Conservation (phyloP, 192 early-diverging fungal species). For the Coemansia sp. region DNA sequence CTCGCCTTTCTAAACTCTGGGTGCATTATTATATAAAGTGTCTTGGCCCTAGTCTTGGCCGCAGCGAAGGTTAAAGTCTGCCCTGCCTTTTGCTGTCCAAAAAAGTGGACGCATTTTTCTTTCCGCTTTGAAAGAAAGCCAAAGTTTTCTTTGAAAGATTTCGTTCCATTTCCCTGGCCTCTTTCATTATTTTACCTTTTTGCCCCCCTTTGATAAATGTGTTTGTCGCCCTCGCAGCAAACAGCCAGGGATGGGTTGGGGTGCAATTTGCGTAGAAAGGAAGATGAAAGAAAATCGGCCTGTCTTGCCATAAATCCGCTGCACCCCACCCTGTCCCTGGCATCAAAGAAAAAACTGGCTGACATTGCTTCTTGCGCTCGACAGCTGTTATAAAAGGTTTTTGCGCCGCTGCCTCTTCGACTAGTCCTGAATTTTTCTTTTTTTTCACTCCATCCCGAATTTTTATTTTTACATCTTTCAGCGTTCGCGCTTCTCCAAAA, state of each 20-base stretch:
- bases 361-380: too few species aligned
- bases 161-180: too few species aligned
- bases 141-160: too few species aligned
- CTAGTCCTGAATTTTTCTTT: neutral
- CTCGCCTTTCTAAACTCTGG: too few species aligned
- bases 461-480: constrained; percentile 1
- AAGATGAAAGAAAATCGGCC: neutral
- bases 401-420: neutral
- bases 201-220: constrained; percentile 8
- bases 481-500: neutral
- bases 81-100: too few species aligned
- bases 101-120: too few species aligned
- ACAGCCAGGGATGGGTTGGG: neutral
- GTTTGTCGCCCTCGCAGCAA: neutral
- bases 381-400: too few species aligned
- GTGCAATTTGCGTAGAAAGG: neutral
- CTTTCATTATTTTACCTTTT: too few species aligned
- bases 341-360: neutral
- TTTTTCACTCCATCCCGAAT: neutral
- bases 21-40: too few species aligned
- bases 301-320: neutral
- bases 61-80: too few species aligned
- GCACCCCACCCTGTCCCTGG: neutral
- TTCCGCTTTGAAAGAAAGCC: too few species aligned
- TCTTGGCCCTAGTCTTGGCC: too few species aligned